phyloP scores from a whole-genome alignment of 345 rosid genomes.

The Raphanus raphanistrum region DNA sequence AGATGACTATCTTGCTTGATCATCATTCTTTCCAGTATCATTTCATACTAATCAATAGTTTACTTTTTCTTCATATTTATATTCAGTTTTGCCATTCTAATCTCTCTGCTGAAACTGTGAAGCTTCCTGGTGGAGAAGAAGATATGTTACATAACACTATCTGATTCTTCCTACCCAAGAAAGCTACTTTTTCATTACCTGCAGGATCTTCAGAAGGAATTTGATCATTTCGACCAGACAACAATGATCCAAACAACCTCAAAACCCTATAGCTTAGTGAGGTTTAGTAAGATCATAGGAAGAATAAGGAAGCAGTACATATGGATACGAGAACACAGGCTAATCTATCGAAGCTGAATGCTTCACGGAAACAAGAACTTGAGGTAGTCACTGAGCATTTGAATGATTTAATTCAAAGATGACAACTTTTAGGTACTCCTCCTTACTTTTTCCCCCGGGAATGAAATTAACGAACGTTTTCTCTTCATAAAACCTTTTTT shows the following conservation, averaged over 20 bases:
- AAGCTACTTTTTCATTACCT: conserved; percentile 64
- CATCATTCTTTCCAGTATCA: conserved; percentile 61
- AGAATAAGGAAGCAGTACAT: conserved; percentile 55
- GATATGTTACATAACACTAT: conserved; percentile 53
- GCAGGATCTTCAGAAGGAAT: conserved; percentile 53
- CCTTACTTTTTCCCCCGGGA: background rate
- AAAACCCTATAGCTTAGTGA: conserved; percentile 54
- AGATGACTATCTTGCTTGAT: conserved; percentile 48
- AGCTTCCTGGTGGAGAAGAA: conserved; percentile 55
- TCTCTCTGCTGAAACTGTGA: conserved; percentile 16
- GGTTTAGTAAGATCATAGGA: conserved; percentile 53
- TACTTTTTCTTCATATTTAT: background rate
- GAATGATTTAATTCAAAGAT: conserved; percentile 46
- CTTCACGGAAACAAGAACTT: conserved; percentile 40
- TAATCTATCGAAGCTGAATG: conserved; percentile 53
- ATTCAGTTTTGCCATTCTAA: background rate
- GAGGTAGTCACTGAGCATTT: conserved; percentile 41
- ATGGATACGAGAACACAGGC: conserved; percentile 61
- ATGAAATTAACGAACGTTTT: background rate
- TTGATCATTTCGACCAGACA: conserved; percentile 43
- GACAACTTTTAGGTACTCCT: conserved; percentile 38
- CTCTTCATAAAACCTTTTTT: too few species aligned
- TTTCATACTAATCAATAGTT: background rate
- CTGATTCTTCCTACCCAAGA: conserved; percentile 65
- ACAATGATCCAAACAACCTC: conserved; percentile 37